Evolutionary conservation across 2,329 filamentous ascomycete species (phyloP), one percentile per base, ranked within the genome.

Genomic region (Ilyonectria sp.): DNA sequence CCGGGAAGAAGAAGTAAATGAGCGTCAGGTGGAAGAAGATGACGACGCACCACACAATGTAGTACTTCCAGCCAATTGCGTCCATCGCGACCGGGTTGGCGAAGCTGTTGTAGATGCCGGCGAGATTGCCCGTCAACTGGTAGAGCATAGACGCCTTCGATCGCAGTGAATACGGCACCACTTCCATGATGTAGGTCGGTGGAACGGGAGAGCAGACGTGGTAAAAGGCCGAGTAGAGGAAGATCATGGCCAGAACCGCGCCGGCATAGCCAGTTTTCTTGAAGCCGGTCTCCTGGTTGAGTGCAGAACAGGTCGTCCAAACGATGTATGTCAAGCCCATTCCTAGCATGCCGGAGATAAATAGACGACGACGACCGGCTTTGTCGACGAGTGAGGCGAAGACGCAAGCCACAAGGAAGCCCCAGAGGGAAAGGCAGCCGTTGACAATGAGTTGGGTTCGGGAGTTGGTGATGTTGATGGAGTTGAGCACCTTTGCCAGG

Each of bases 141-240:
- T 75, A 79, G 2, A 79, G 9, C 71, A 76, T 78, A 1, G 74
- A 73, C 0, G 76, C 75, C 53, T 76, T 77, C 0, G 76, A 71
- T 3, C 77, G 78, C 0, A 79, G 76, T 0, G 75, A 76, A 54
- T 78, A 79, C 0, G 76, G 74, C 0, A 83, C 77, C 61, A 86
- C 82, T 65, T 87, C 85, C 65, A 83, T 82, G 26, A 81, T 80
- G 69, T 86, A 86, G 6, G 80, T 80, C 19, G 84, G 79, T 1
- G 82, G 76, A 10, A 86, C 77, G 26, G 82, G 81, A 5, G 81
- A 82, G 71, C 79, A 84, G 29, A 77, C 76, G 8, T 76, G 74
- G 15, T 76, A 76, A 44, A 70, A 74, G 9, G 71, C 63, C 0
- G 68, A 71, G 11, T 73, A 76, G 1, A 76, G 49, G 19, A 76